Base-by-base conservation (phyloP, 139 green algal genomes). In the Chlamydomonas schloesseri region DNA sequence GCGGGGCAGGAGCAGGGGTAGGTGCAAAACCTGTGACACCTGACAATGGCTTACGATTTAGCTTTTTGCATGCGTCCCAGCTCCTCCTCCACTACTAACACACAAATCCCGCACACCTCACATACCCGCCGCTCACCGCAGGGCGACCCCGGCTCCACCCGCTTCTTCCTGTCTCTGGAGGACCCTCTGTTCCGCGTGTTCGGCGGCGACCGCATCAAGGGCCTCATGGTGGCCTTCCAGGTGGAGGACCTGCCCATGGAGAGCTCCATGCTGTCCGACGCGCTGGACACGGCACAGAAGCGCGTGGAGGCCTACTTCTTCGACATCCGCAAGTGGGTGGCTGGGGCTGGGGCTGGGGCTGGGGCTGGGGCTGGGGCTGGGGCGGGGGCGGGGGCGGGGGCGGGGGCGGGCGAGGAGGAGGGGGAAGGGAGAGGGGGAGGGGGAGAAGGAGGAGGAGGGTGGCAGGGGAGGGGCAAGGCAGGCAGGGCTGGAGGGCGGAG, bases 221-320 rank as follows among this genome's bases (percentile, higher is more conserved):
- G 90, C 73, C 86, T 99, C 78, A 99, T 99, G 98, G 92, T 91
- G 36, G 94, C 93, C 28, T 98, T 99, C 84, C 84, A 86, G 82
- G 95, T 99, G 23, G 97, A 96, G 76, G 96, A 99, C 88, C 90
- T 99, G 86, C 97, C 98, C 57, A 99, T 99, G 87, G 98, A 99
- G 94, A 96, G 89, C 82, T 87, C 96, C 71, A 99, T 99, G 97
- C 96, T 99, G 28, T 98, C 93, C 26, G 94, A 95, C 21, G 95
- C 97, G 10, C 94, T 99, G 57, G 94, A 99, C 85, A 96, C 97
- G 34, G 97, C 98, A 21, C 98, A 99, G 93, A 96, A 96, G 87
- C 98, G 99, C 86, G 97, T 98, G 20, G 97, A 99, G 93, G 91
- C 93, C 23, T 99, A 99, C 92, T 99, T 99, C 88, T 99, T 98